A percentile compares a stretch with the other conserved stretches of the same genome.
phyloP scores from a whole-genome alignment of 306 rosid species.

The Echinosophora koreensis region DNA sequence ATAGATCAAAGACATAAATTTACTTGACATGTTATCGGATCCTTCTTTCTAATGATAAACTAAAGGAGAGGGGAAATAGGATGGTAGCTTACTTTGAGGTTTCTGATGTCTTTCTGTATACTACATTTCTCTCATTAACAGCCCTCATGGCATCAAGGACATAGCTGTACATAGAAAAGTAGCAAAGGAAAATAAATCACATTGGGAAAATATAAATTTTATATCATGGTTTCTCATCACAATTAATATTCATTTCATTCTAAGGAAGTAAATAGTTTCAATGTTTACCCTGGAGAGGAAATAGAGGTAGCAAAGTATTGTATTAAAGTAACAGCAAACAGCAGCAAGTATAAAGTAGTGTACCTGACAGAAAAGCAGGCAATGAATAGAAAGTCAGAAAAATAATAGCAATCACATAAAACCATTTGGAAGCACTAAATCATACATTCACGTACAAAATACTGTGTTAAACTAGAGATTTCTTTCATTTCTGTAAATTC shows the following conservation, averaged over 20 bases:
- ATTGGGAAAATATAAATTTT: conserved; percentile 37
- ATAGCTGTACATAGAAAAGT: conserved; percentile 56
- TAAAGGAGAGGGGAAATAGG: conserved; percentile 19
- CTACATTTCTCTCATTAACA: conserved; percentile 60
- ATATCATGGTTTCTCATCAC: conserved; percentile 12
- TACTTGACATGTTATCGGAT: conserved; percentile 34
- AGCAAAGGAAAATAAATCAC: conserved; percentile 29
- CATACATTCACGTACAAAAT: background rate
- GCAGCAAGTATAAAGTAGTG: conserved; percentile 71
- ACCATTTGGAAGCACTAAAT: conserved; percentile 23
- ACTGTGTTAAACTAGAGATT: background rate
- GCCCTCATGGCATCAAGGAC: conserved; percentile 75
- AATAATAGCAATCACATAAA: conserved; percentile 15
- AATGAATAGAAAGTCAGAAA: conserved; percentile 33
- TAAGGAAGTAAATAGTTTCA: conserved; percentile 36
- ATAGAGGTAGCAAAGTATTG: conserved; percentile 81
- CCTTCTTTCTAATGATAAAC: conserved; percentile 30
- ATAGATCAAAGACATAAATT: conserved; percentile 41
- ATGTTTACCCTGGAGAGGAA: conserved; percentile 93
- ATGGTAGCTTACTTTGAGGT: conserved; percentile 67
- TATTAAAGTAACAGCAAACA: conserved; percentile 67
- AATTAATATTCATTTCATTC: conserved; percentile 31
- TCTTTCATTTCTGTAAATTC: background rate
- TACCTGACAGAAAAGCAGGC: conserved; percentile 66
- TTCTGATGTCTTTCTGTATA: conserved; percentile 52